Evolutionary conservation across 768 basidiomycete genomes (phyloP), one percentile per base, ranked within the genome.

Genomic region (button mushroom (Agaricus bisporus)): DNA sequence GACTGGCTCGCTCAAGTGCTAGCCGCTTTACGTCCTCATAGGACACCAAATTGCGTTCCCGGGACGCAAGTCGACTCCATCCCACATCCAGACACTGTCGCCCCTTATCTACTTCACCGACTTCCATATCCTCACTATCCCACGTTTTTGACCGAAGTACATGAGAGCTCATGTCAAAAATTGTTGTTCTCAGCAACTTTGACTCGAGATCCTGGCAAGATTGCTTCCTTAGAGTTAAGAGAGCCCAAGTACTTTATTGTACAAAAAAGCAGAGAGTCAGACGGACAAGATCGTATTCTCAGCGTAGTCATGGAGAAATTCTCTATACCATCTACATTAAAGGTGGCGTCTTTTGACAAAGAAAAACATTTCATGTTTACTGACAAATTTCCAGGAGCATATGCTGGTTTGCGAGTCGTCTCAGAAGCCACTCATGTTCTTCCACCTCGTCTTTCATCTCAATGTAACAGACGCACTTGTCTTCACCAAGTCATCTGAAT

Each of bases 401-500:
- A 91, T 94, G 86, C 63, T 94, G 47, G 79, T 95, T 47, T 86
- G 85, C 58, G 80, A 86, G 47, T 70, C 92, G 0, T 75, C 83
- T 0, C 74, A 86, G 59, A 99, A 99, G 66, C 95, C 95, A 1
- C 78, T 98, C 8, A 74, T 91, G 60, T 81, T 99, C 51, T 88
- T 97, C 68, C 78, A 98, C 63, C 85, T 99, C 48, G 75, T 97
- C 2, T 84, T 88, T 62, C 64, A 72, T 7, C 75, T 71, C 44
- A 62, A 72, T 7, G 75, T 93, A 18, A 74, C 68, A 8, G 88
- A 88, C 55, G 88, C 86, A 0, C 74, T 99, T 32, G 85, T 97
- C 28, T 99, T 99, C 71, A 97, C 95, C n/a, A 98, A 98, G 70
- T 92, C 89, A 0, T 86, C 95, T 4, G 95, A 98, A 64, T 92